Evolutionary conservation across 305 asterid species (phyloP).

Genomic region (Rubia occidens): DNA sequence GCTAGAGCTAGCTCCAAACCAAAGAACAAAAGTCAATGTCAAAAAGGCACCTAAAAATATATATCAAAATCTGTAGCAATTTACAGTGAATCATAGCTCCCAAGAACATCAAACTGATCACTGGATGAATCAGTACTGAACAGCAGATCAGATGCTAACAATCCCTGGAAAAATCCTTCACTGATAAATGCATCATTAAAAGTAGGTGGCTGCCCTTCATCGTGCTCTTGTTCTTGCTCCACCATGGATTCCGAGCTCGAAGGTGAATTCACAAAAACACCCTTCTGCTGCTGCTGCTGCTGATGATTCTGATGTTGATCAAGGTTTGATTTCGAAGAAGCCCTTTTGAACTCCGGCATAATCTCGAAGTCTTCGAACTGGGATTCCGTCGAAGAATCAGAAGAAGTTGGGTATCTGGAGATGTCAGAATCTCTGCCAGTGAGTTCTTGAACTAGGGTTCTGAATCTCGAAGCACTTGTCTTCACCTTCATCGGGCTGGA

Average conservation of each 20-base stretch:
- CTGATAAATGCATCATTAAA: constrained; percentile 27
- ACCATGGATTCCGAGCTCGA: constrained; percentile 22
- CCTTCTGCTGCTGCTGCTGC: background rate
- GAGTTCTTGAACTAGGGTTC: constrained; percentile 61
- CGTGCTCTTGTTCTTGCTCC: constrained; percentile 21
- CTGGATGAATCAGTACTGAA: constrained; percentile 17
- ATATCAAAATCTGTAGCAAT: background rate
- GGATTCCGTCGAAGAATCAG: background rate
- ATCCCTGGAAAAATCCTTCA: constrained; percentile 24
- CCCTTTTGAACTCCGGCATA: constrained; percentile 7
- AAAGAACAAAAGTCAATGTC: constrained; percentile 3
- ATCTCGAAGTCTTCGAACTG: constrained; percentile 25
- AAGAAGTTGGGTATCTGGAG: constrained; percentile 13
- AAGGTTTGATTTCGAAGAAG: background rate
- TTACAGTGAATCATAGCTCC: constrained; percentile 38
- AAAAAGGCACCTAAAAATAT: background rate
- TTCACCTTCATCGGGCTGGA: constrained; percentile 78
- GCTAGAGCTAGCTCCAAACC: background rate
- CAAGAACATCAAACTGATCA: constrained; percentile 32
- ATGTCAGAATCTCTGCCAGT: constrained; percentile 61
- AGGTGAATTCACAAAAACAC: constrained; percentile 1
- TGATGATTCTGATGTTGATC: background rate
- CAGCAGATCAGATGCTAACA: constrained; percentile 17
- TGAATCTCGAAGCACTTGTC: constrained; percentile 51
- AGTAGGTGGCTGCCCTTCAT: constrained; percentile 5